Base-by-base conservation (phyloP, 2,329 filamentous ascomycete species). In the Periglandula ipomoeae region DNA sequence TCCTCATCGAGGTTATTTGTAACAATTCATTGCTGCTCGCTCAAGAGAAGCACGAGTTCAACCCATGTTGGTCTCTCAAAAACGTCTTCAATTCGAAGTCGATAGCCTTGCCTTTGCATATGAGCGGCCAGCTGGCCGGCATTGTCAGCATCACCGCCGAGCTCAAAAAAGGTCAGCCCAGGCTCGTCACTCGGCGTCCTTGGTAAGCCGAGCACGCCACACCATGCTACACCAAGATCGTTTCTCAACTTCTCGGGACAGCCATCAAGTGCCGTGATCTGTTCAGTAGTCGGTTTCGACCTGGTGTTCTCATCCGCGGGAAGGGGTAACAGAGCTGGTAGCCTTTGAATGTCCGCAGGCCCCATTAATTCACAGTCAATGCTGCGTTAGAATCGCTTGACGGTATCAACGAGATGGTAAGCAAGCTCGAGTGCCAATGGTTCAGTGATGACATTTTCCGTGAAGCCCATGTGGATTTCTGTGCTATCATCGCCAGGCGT, bases 121-220 rank as follows among this genome's bases (percentile, higher is more conserved):
- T 47, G 46, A 10, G 38, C 46, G 7, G 46, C 46, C 27, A 43
- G 32, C 10, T 47, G 38, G 8, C 38, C 46, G 39, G 46, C 46
- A 20, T 47, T 47, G 30, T 35, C 8, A 3, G 38, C 46, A 30
- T 47, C 46, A 11, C 46, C 46, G 5, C 38, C 46, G 4, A 37
- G 15, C 19, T 47, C 46, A 5, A 47, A 47, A 24, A 47, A 42
- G 6, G 38, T 35, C 20, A n/a, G 11, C 2, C 9, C 17, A 26
- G 26, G 27, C 3, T 42, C 38, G 10, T 47, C 26, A 15, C 22
- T 9, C 22, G 39, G 46, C n/a, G 27, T n/a, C 15, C 20, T 43
- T 11, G 19, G 15, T 20, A 42, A 6, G 7, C n/a, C 20, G 4
- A 47, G 39, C 26, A 27, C 46, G 9, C 40, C 38, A 15, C 7